Percentiles rank a stretch among this genome's conserved stretches.
phyloP scores from a whole-genome alignment of 108 stramenopile species.

The Skeletonema menzelii region DNA sequence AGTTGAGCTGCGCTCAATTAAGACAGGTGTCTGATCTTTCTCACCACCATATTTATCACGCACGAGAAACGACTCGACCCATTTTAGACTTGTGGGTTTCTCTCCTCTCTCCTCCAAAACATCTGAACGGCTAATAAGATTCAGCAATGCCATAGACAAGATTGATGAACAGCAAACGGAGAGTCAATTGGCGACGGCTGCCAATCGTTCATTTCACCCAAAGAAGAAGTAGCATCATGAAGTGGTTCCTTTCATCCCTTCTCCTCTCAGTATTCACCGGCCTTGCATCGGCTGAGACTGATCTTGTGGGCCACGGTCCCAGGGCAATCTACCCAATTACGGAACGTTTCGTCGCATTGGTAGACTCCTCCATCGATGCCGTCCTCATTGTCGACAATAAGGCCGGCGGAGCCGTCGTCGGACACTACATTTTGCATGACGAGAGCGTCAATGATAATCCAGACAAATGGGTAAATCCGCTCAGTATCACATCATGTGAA shows the following conservation, averaged over 20 bases:
- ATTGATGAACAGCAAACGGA: no score
- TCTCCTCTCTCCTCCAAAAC: no score
- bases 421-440: conserved; percentile 37
- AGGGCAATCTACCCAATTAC: conserved; percentile 39
- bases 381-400: conserved; percentile 41
- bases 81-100: no score
- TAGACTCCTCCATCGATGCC: conserved; percentile 45
- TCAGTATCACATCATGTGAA: conserved; percentile 33
- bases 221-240: background rate
- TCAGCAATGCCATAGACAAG: no score
- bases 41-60: no score
- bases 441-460: conserved; percentile 1
- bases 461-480: conserved; percentile 28
- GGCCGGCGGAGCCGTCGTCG: conserved; percentile 38
- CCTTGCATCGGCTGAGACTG: background rate
- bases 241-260: conserved; percentile 20
- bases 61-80: no score
- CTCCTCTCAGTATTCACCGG: conserved; percentile 12
- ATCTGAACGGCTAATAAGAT: no score
- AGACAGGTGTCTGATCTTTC: no score
- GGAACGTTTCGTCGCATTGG: conserved; percentile 39
- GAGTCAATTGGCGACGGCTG: no score
- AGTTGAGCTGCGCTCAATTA: no score
- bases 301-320: conserved; percentile 28
- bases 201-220: background rate